Evolutionary conservation across 345 rosid genomes (phyloP), one percentile per base, ranked within the genome.

Genomic region (Linum usitatissimum): DNA sequence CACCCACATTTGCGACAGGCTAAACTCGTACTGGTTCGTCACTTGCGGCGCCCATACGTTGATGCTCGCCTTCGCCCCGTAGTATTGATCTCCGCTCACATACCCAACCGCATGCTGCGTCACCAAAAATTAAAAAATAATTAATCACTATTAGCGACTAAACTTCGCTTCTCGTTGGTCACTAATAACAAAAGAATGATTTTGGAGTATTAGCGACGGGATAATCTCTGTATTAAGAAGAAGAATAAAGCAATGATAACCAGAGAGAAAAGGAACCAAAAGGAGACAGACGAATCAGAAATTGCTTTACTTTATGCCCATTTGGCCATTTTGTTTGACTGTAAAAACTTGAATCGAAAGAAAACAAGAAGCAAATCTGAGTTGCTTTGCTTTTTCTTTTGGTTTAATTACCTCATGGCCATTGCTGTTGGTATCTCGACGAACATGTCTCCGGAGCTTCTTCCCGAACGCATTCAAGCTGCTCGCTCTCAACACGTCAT

Each of bases 21-120:
- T 90, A 73, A 93, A 93, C 66, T 93, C 99, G 62, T 85, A 80
- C 63, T 80, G 89, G 72, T 84, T 86, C 1, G 76, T 57, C n/a
- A 93, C 99, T 13, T 54, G 72, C 6, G 99, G 99, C 9, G 91
- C 75, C 99, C 99, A 93, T 53, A 93, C 99, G 71, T 90, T 93
- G 59, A 93, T 88, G 73, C 92, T 87, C 1, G 96, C 99, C 71
- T 90, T 93, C 61, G 97, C 99, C 68, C 99, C 99, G 55, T 87
- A 93, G 61, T 87, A 93, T 68, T 86, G 83, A 14, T 77, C 88
- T 34, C 99, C 99, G 30, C 55, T 77, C 69, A 84, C 95, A 70
- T 84, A 93, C 62, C 94, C 99, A 34, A 93, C 97, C 65, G 99
- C 97, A 75, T 93, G 99, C 99, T 93, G 82, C 68, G 40, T 40